Percentiles rank a stretch among this genome's conserved stretches.
Evolutionary conservation across 331 rosid genomes (phyloP).

Genomic region (Erythrophleum ivorense): DNA sequence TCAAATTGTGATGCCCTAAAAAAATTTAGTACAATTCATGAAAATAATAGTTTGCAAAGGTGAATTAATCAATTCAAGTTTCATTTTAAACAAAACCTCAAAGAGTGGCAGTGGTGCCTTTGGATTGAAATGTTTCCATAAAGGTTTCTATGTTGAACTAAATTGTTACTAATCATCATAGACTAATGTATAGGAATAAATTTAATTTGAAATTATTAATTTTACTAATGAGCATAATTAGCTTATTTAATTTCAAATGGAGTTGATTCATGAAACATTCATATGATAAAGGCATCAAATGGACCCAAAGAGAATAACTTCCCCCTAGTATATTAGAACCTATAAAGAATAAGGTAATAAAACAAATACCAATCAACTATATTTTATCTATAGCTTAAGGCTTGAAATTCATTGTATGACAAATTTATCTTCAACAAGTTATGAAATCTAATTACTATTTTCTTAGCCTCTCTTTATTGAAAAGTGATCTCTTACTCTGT

Average conservation of each 20-base stretch:
- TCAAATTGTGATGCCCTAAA: neutral
- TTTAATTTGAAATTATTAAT: neutral
- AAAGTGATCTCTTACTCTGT: slow-evolving; percentile 61
- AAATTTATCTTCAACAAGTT: neutral
- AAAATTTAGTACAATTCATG: neutral
- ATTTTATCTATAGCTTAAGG: slow-evolving; percentile 16
- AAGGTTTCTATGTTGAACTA: neutral
- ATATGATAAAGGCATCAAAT: slow-evolving; percentile 75
- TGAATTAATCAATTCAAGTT: neutral
- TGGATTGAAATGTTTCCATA: neutral
- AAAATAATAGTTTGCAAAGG: neutral
- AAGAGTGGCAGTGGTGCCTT: neutral
- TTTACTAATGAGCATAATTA: slow-evolving; percentile 11
- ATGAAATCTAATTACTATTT: neutral
- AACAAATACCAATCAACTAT: slow-evolving; percentile 11
- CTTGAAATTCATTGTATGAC: neutral
- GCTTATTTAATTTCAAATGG: slow-evolving; percentile 65
- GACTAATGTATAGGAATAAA: slow-evolving; percentile 7
- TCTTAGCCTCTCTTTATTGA: slow-evolving; percentile 70
- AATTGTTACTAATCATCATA: slow-evolving; percentile 14
- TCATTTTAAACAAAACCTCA: neutral
- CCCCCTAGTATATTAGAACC: slow-evolving; percentile 95
- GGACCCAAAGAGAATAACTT: slow-evolving; percentile 93
- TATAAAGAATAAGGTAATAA: slow-evolving; percentile 83
- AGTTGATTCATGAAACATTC: slow-evolving; percentile 94